These are phyloP conservation scores for Sphaerobolus stellatus DNA, from an alignment of 1,284 basidiomycete species.

Conservation along the genomic window DNA sequence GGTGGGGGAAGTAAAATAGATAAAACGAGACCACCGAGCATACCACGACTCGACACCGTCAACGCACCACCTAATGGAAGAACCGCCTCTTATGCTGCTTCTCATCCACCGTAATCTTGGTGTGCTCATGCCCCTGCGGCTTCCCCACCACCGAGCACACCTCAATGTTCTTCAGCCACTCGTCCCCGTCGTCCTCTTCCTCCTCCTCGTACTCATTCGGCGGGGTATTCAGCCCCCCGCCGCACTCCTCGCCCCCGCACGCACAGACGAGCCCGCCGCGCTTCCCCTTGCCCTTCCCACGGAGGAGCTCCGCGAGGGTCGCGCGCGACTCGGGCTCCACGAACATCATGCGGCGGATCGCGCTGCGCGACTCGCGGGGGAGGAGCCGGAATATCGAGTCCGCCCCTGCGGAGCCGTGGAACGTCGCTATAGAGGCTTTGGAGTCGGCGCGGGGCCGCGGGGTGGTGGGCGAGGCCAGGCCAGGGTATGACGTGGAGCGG, in stretches of 20 bases:
- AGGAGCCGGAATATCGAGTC: constrained; percentile 98
- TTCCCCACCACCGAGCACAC: constrained; percentile 58
- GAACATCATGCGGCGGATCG: constrained; percentile 91
- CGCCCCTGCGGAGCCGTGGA: constrained; percentile 74
- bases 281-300: constrained; percentile 70
- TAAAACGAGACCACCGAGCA: background rate
- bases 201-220: constrained; percentile 42
- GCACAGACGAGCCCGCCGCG: constrained; percentile 71
- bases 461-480: constrained; percentile 31
- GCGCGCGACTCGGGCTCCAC: constrained; percentile 88
- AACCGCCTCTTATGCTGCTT: constrained; percentile 66
- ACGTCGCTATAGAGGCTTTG: constrained; percentile 69
- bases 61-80: constrained; percentile 14
- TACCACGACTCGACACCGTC: background rate
- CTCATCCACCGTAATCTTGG: constrained; percentile 69
- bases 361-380: constrained; percentile 87
- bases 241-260: constrained; percentile 51
- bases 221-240: constrained; percentile 38
- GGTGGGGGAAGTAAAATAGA: background rate
- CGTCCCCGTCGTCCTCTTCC: constrained; percentile 71
- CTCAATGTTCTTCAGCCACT: constrained; percentile 74
- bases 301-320: constrained; percentile 90
- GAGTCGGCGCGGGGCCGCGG: constrained; percentile 60
- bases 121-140: constrained; percentile 57
- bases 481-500: background rate